phyloP scores from a whole-genome alignment of 1,284 basidiomycete species.

The Schizophyllum commune region DNA sequence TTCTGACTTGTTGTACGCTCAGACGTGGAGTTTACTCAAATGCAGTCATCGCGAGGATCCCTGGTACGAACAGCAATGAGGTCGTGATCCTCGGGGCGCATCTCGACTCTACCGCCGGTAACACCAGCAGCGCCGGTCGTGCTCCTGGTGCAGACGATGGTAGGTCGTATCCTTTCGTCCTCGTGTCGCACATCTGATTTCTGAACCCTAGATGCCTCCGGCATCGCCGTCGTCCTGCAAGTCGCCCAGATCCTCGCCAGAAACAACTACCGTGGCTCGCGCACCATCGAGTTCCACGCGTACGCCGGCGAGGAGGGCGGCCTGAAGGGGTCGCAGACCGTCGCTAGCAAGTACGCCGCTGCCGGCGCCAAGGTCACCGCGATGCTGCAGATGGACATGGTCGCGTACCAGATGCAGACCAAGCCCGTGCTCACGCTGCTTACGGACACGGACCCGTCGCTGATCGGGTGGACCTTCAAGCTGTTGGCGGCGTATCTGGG shows the following conservation, averaged over 20 bases:
- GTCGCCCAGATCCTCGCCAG: background rate
- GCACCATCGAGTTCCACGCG: background rate
- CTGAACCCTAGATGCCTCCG: background rate
- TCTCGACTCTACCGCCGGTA: background rate
- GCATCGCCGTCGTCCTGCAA: background rate
- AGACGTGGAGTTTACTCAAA: background rate
- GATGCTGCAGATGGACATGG: background rate
- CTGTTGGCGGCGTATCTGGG: background rate
- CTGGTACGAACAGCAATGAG: background rate
- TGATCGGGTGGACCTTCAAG: background rate
- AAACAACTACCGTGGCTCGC: background rate
- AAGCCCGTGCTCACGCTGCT: background rate
- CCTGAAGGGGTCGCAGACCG: background rate
- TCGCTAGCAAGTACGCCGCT: background rate
- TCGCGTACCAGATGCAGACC: background rate
- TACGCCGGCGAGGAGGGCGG: background rate
- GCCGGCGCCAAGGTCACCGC: background rate
- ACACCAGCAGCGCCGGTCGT: background rate
- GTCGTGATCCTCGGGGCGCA: background rate
- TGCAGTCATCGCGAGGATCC: background rate
- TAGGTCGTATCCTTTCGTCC: background rate
- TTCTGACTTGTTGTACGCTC: background rate
- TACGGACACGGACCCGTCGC: background rate
- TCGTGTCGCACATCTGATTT: background rate
- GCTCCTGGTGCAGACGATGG: background rate